Evolutionary conservation across 75 land plant genomes (phyloP).

Genomic region (Pseudotsuga menziesii): DNA sequence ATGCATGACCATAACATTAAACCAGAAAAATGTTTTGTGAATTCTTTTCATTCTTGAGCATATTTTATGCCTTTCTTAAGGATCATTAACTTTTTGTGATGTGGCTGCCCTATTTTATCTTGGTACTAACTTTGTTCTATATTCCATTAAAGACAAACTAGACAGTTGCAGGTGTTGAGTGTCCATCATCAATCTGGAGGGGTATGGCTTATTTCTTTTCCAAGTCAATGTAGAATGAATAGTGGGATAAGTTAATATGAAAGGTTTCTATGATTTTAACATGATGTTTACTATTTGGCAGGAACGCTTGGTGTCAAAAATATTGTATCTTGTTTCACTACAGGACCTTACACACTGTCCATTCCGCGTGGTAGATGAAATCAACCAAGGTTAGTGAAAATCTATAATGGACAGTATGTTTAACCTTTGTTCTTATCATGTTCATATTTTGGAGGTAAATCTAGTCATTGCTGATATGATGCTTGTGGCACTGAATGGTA

Average conservation of each 20-base stretch:
- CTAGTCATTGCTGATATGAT: neutral
- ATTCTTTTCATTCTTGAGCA: too few relatives aligned
- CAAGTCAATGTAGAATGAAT: neutral
- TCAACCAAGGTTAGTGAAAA: constrained; percentile 77
- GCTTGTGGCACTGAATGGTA: neutral
- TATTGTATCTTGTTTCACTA: constrained; percentile 93
- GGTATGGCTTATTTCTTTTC: constrained; percentile 33
- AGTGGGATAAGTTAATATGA: neutral
- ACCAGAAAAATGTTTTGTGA: too few relatives aligned
- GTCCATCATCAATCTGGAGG: constrained; percentile 99
- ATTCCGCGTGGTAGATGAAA: constrained; percentile 99
- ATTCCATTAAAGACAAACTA: constrained; percentile 64
- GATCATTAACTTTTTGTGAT: too few relatives aligned
- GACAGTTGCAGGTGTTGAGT: constrained; percentile 94
- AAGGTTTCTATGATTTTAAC: neutral
- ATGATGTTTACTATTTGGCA: constrained; percentile 21
- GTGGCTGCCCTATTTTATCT: too few relatives aligned
- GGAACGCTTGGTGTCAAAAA: constrained; percentile 98
- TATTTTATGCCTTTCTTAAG: too few relatives aligned
- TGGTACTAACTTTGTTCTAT: too few relatives aligned
- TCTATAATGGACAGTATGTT: neutral
- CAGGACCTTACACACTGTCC: constrained; percentile 99
- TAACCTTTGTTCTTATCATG: neutral
- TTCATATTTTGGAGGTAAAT: neutral
- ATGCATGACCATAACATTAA: too few relatives aligned